phyloP scores from a whole-genome alignment of 306 rosid species.

The Spatholobus suberectus region DNA sequence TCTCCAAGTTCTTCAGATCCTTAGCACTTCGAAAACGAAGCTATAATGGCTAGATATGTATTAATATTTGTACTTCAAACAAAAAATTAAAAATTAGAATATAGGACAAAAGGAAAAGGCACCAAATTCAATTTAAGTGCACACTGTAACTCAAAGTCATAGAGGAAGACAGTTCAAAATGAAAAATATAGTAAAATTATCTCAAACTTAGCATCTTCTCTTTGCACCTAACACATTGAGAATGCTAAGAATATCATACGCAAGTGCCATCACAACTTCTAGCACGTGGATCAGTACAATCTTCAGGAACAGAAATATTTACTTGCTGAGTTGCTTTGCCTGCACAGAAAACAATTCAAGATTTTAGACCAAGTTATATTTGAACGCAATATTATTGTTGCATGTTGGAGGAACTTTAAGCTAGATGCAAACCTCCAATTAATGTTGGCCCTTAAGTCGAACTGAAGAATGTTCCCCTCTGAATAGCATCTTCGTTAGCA shows the following conservation, averaged over 20 bases:
- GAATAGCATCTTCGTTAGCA: constrained; percentile 65
- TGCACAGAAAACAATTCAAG: constrained; percentile 32
- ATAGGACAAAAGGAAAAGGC: constrained; percentile 28
- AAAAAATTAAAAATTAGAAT: not conserved
- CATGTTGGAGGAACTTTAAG: not conserved
- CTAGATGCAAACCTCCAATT: constrained; percentile 52
- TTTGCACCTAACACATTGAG: constrained; percentile 41
- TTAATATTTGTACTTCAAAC: not conserved
- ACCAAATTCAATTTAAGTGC: constrained; percentile 33
- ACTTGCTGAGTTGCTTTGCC: constrained; percentile 71
- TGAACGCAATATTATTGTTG: not conserved
- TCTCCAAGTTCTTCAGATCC: no score
- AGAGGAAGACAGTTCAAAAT: constrained; percentile 41
- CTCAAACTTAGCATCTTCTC: constrained; percentile 48
- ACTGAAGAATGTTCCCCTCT: constrained; percentile 53
- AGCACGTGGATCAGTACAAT: constrained; percentile 69
- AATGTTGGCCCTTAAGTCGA: not conserved
- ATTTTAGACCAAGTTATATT: not conserved
- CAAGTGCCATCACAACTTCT: constrained; percentile 76
- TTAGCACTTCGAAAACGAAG: no score
- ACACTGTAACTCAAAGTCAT: constrained; percentile 50
- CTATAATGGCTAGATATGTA: not conserved
- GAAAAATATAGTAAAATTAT: constrained; percentile 34
- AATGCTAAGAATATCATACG: constrained; percentile 48
- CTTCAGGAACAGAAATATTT: constrained; percentile 55